phyloP scores from a whole-genome alignment of 208 protist genomes.

The Trypanosomatidae sp. region DNA sequence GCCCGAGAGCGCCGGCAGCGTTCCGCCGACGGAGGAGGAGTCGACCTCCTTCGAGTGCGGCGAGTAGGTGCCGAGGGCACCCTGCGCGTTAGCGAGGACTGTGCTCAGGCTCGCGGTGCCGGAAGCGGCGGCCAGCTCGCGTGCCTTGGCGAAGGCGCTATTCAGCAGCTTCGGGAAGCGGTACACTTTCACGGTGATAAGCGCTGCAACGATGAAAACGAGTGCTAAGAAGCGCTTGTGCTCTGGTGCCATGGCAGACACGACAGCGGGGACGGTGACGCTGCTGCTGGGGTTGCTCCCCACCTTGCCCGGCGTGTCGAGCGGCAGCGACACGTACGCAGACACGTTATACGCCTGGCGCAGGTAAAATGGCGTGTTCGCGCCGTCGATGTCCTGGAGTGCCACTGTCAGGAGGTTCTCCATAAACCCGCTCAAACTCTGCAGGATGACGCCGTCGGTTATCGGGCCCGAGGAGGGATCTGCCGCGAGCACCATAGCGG shows the following conservation, averaged over 20 bases:
- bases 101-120: conserved; percentile 42
- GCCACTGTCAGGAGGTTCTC: conserved; percentile 73
- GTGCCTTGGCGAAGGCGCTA: conserved; percentile 63
- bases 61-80: conserved; percentile 65
- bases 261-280: conserved; percentile 4
- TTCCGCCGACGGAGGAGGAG: conserved; percentile 35
- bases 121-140: conserved; percentile 47
- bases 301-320: conserved; percentile 24
- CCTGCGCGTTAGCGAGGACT: conserved; percentile 58
- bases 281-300: background rate
- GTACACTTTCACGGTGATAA: conserved; percentile 90
- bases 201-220: conserved; percentile 54
- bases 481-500: conserved; percentile 71
- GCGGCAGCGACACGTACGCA: conserved; percentile 71
- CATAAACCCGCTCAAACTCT: conserved; percentile 77
- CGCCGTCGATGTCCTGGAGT: conserved; percentile 75
- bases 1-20: conserved; percentile 41
- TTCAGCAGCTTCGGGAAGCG: conserved; percentile 81
- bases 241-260: conserved; percentile 30
- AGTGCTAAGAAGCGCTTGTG: conserved; percentile 72
- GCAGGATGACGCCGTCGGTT: conserved; percentile 47
- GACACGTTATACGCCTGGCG: conserved; percentile 77
- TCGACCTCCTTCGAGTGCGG: conserved; percentile 74
- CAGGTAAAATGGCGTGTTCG: conserved; percentile 78
- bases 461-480: conserved; percentile 49